Conservation (phyloP, 1,139 yeast species). For the Yamadazyma kanchanaburiensis region DNA sequence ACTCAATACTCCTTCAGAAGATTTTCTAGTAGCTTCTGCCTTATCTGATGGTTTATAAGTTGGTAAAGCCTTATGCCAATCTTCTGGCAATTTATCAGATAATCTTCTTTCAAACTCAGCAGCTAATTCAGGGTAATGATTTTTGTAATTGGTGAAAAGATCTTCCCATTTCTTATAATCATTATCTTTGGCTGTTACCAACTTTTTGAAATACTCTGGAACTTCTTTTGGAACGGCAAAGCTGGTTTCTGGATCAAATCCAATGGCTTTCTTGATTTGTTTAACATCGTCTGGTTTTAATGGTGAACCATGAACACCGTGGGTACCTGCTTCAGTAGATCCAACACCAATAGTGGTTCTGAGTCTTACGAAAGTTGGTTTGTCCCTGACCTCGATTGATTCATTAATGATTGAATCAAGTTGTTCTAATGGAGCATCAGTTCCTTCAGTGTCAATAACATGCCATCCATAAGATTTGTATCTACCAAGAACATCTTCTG, state of each 20-base stretch:
- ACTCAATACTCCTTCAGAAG: constrained; percentile 19
- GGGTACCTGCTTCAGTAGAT: constrained; percentile 20
- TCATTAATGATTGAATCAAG: constrained; percentile 21
- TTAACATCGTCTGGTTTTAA: constrained; percentile 21
- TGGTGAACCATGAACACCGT: constrained; percentile 26
- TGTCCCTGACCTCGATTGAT: constrained; percentile 16
- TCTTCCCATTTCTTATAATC: constrained; percentile 14
- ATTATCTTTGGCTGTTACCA: constrained; percentile 14
- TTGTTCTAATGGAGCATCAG: constrained; percentile 18
- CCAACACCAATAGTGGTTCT: constrained; percentile 28
- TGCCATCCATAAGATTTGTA: constrained; percentile 26
- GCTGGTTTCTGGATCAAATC: constrained; percentile 15
- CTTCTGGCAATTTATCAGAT: constrained; percentile 17
- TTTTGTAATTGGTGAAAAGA: constrained; percentile 13
- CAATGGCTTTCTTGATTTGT: constrained; percentile 15
- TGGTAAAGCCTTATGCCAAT: constrained; percentile 20
- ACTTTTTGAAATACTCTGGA: constrained; percentile 17
- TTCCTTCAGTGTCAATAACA: constrained; percentile 23
- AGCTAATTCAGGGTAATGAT: constrained; percentile 17
- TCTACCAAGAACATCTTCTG: constrained; percentile 26
- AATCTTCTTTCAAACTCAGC: constrained; percentile 17
- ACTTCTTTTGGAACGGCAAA: constrained; percentile 18
- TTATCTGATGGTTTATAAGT: constrained; percentile 12
- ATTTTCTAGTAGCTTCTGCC: constrained; percentile 21
- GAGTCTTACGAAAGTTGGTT: constrained; percentile 29